Evolutionary conservation across 2,329 filamentous ascomycete genomes (phyloP), one percentile per base, ranked within the genome.

Genomic region (Aspergillus chevalieri): DNA sequence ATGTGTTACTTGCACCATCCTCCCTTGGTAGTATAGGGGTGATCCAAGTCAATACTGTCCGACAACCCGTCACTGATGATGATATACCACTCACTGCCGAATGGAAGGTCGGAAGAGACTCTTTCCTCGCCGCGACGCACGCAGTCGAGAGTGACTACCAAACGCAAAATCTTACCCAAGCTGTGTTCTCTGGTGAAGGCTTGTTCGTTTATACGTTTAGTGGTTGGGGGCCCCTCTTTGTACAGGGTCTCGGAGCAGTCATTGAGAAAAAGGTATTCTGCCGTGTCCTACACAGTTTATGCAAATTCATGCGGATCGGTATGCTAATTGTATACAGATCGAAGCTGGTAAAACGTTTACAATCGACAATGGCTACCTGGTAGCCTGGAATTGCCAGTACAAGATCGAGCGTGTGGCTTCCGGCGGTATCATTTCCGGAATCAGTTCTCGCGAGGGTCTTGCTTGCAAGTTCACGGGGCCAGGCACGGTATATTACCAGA

Each of bases 341-440:
- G 54, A 56, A 0, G 75, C 78, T 10, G 85, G 85, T 8, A 92
- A 97, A 66, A 86, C 86, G 59, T 97, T 96, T 69, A 89, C 93
- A 57, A 84, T 96, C 49, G 89, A 95, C 62, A 95, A 95, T 61
- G 89, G 89, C 3, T 90, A 97, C 59, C 78, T 97, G 1, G 90
- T 97, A 0, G 92, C 93, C 0, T 98, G 93, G 93, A 96, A 96
- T 66, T 91, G 87, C 64, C 89, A 95, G 64, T 98, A 97, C 63
- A 79, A 88, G 4, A 83, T 98, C 54, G 90, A 96, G 72, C 84
- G 93, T 14, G 86, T 94, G 3, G 85, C 92, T 0, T 93, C 87
- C 3, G 93, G 93, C 2, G 93, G 93, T 34, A 84, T 98, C 55
- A 86, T 98, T n/a, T 92, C 88, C n/a, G 84, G 85, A 8, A 69